These are phyloP conservation scores for Xerocomellus amylosporus DNA, from an alignment of 768 basidiomycete species.

Conservation along the genomic window DNA sequence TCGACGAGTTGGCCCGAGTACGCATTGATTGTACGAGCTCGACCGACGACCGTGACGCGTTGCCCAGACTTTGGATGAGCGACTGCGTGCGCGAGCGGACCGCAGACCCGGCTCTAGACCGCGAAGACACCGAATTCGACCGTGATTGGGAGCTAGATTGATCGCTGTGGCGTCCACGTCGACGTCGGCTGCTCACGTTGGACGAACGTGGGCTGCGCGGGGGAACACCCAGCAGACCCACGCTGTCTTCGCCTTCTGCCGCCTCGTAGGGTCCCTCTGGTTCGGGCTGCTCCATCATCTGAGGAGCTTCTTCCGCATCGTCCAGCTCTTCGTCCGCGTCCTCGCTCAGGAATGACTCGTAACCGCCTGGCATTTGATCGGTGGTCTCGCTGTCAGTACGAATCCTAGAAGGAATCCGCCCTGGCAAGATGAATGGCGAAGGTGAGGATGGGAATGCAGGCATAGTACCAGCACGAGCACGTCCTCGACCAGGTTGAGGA, in stretches of 20 bases:
- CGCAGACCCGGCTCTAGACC: conserved; percentile 46
- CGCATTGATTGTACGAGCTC: conserved; percentile 52
- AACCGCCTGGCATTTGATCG: conserved; percentile 26
- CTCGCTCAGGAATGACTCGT: conserved; percentile 33
- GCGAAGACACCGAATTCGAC: conserved; percentile 32
- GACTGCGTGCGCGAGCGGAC: conserved; percentile 67
- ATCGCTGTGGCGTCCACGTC: conserved; percentile 34
- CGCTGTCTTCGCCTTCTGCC: conserved; percentile 60
- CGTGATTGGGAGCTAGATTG: conserved; percentile 36
- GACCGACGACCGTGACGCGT: conserved; percentile 59
- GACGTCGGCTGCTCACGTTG: conserved; percentile 36
- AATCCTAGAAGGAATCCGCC: conserved; percentile 22
- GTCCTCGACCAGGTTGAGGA: conserved; percentile 38
- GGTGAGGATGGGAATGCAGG: conserved; percentile 37
- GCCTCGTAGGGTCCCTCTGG: conserved; percentile 56
- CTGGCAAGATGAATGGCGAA: conserved; percentile 34
- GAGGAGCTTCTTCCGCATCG: conserved; percentile 32
- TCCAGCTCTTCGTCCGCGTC: conserved; percentile 35
- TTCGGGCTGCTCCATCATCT: conserved; percentile 43
- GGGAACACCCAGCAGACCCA: conserved; percentile 53
- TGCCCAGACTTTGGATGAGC: conserved; percentile 60
- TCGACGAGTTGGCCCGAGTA: conserved; percentile 63
- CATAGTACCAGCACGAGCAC: conserved; percentile 39
- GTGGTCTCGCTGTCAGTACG: conserved; percentile 31
- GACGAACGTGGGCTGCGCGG: conserved; percentile 48